Conservation (phyloP, 306 rosid species). For the Albizia julibrissin region DNA sequence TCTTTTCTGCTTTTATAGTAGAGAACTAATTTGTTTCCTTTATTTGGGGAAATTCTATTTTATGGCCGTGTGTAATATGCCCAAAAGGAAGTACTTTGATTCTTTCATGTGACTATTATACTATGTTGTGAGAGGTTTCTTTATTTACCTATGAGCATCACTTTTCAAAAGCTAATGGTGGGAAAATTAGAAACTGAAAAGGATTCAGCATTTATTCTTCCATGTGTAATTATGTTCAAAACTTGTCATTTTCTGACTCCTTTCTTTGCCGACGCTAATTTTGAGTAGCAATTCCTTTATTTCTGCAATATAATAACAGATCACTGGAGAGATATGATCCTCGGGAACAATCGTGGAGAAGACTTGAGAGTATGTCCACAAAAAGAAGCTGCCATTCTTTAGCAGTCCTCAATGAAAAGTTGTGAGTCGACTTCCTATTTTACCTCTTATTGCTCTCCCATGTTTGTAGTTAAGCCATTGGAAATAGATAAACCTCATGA, state of each 20-base stretch:
- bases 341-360: background rate
- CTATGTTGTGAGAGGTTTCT: background rate
- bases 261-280: background rate
- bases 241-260: background rate
- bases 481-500: background rate
- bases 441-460: background rate
- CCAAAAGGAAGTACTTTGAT: background rate
- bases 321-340: conserved; percentile 1
- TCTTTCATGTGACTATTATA: background rate
- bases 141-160: background rate
- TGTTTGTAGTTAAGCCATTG: background rate
- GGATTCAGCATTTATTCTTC: background rate
- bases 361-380: background rate
- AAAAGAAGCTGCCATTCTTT: background rate
- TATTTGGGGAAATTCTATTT: background rate
- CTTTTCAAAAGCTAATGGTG: background rate
- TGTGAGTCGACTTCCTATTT: background rate
- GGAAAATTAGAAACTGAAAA: background rate
- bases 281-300: background rate
- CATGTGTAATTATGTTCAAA: background rate
- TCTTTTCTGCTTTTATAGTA: too few species aligned
- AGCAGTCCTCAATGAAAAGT: background rate
- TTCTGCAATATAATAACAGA: background rate
- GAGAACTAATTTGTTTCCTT: background rate
- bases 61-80: background rate